phyloP scores from a whole-genome alignment of 2,329 filamentous ascomycete species.

The Cyphellophora attinorum region DNA sequence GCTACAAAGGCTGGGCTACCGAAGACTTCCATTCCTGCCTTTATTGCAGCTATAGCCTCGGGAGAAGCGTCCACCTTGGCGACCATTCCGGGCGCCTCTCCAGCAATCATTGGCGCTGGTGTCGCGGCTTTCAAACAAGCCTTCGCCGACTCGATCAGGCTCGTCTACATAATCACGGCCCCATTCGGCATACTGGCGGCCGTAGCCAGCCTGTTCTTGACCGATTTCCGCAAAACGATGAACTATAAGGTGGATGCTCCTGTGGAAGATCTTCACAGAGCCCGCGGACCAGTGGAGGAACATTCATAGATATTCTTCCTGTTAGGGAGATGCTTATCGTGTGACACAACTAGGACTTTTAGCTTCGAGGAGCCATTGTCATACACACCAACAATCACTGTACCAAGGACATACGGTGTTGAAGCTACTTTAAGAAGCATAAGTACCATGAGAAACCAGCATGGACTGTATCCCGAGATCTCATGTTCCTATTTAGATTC shows the following conservation, averaged over 20 bases:
- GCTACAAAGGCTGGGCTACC: conserved; percentile 10
- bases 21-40: conserved; percentile 5
- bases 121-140: conserved; percentile 10
- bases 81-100: conserved; percentile 8
- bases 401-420: too few species aligned
- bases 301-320: too few species aligned
- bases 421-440: too few species aligned
- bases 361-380: too few species aligned
- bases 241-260: conserved; percentile 15
- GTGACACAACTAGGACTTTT: too few species aligned
- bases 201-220: conserved; percentile 11
- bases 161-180: conserved; percentile 13
- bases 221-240: conserved; percentile 16
- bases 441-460: too few species aligned
- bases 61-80: conserved; percentile 9
- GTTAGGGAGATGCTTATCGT: too few species aligned
- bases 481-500: too few species aligned
- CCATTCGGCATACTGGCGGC: conserved; percentile 12
- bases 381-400: too few species aligned
- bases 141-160: conserved; percentile 12
- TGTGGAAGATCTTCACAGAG: conserved; percentile 15
- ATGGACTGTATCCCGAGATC: too few species aligned
- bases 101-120: conserved; percentile 6
- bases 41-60: conserved; percentile 7
- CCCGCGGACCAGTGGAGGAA: too few species aligned